Conservation (phyloP, 495 filamentous ascomycete genomes). For the Penicillium cosmopolitanum region DNA sequence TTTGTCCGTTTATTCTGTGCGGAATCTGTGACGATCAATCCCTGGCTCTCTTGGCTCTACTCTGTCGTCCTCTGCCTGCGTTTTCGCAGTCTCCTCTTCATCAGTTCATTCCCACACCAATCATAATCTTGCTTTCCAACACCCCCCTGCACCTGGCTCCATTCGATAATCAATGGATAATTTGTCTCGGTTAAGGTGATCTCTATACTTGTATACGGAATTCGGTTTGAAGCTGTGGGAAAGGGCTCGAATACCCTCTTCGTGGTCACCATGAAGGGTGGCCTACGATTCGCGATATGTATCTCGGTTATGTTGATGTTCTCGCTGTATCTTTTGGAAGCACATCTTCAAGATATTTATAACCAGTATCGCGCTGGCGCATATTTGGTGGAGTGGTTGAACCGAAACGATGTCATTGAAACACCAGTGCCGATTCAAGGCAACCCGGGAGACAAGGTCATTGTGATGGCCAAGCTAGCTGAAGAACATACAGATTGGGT, state of each 20-base stretch:
- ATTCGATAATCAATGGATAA: neutral
- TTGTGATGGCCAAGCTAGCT: constrained; percentile 63
- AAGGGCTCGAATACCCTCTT: constrained; percentile 6
- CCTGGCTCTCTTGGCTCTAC: neutral
- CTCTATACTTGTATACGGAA: neutral
- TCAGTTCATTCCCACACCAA: neutral
- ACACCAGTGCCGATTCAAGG: constrained; percentile 14
- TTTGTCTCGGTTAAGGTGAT: neutral
- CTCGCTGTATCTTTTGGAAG: constrained; percentile 41
- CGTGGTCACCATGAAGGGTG: constrained; percentile 42
- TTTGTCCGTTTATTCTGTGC: neutral
- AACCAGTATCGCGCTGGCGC: constrained; percentile 49
- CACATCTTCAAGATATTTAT: constrained; percentile 43
- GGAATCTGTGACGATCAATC: neutral
- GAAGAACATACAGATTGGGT: constrained; percentile 66
- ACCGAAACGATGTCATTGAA: constrained; percentile 21
- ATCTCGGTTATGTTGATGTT: constrained; percentile 34
- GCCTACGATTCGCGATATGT: constrained; percentile 40
- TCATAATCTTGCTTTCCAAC: neutral
- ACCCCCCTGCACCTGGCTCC: neutral
- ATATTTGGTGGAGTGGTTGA: constrained; percentile 44
- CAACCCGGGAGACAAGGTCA: constrained; percentile 40
- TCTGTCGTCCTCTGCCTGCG: too few relatives aligned
- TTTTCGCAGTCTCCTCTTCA: neutral
- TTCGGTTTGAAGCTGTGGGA: neutral